Base-by-base conservation (phyloP, 2,329 filamentous ascomycete species). In the Fusarium pseudograminearum region DNA sequence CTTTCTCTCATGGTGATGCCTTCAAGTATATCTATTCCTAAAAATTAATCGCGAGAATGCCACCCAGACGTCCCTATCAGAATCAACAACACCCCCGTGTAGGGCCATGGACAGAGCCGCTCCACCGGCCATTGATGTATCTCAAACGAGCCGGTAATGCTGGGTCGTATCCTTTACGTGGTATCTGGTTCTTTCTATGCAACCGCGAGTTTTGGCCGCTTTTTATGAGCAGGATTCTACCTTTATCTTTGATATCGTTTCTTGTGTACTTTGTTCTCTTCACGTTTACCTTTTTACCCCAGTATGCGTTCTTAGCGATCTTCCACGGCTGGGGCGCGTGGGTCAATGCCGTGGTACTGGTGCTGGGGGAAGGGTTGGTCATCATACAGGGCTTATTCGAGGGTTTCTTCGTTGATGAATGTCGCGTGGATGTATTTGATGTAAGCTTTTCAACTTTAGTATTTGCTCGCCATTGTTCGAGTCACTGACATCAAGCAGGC, bases 251-350 rank as follows among this genome's bases (percentile, higher is more conserved):
- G 16, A 90, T 98, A 15, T 97, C 94, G 1, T 83, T 91, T 16
- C 88, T 96, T 57, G 91, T 98, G 16, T 93, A 97, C 67, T 83
- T 90, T n/a, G 84, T 97, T 22, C 88, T 98, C 22, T 98, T 98
- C 79, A 84, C 93, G 15, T 97, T 96, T 79, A 85, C 93, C 1
- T 98, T 97, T 73, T 81, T 98, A 4, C 95, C 95, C 0, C 93
- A 98, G 77, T 93, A 93, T 58, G 92, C 93, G 3, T 93, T 99
- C 74, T 86, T 99, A 24, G 90, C 92, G 18, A 88, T 98, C 71
- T 98, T 98, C 78, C 94, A 98, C 74, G 92, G 92, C 24, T 87
- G 89, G 62, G 90, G 90, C 31, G 96, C 96, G n/a, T 97, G 93
- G 92, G 81, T 97, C 60, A 98, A 93, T 74, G 94, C 92, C 4